Conservation (phyloP, 495 filamentous ascomycete species). For the Penicillium odoratum region DNA sequence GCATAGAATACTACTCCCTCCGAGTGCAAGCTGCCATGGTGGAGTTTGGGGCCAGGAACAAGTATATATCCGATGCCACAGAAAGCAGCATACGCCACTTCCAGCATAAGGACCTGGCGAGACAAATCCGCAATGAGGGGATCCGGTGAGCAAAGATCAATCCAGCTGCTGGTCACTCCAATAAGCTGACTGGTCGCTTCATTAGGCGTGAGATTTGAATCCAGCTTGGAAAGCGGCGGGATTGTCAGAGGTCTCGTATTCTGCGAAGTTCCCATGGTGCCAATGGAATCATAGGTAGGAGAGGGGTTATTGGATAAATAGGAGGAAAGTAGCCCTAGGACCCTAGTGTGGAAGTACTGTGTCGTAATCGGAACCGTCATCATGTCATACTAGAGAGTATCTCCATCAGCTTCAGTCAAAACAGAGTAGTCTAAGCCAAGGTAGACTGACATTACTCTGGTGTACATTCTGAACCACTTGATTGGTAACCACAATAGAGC, state of each 20-base stretch:
- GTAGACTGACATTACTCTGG: constrained; percentile 48
- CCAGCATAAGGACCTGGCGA: constrained; percentile 82
- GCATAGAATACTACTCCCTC: constrained; percentile 70
- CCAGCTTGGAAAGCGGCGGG: constrained; percentile 66
- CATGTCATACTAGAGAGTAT: constrained; percentile 76
- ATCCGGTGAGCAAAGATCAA: constrained; percentile 82
- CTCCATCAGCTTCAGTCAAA: constrained; percentile 13
- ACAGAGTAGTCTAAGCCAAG: neutral
- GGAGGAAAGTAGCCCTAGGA: constrained; percentile 62
- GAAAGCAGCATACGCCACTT: constrained; percentile 92
- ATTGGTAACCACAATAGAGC: constrained; percentile 59
- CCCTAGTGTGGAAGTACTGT: constrained; percentile 72
- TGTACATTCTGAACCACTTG: constrained; percentile 67
- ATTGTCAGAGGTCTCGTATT: constrained; percentile 56
- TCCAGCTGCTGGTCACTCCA: constrained; percentile 80
- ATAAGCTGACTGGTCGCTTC: constrained; percentile 70
- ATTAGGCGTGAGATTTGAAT: constrained; percentile 73
- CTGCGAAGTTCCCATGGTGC: constrained; percentile 37
- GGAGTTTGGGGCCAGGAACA: constrained; percentile 68
- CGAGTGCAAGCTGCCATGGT: constrained; percentile 44
- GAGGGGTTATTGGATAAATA: constrained; percentile 46
- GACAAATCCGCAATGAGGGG: constrained; percentile 80
- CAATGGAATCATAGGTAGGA: constrained; percentile 31
- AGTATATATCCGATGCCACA: constrained; percentile 84
- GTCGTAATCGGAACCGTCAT: constrained; percentile 89